Evolutionary conservation across 164 flowering plant genomes (phyloP), one percentile per base, ranked within the genome.

Genomic region (Santalum album): DNA sequence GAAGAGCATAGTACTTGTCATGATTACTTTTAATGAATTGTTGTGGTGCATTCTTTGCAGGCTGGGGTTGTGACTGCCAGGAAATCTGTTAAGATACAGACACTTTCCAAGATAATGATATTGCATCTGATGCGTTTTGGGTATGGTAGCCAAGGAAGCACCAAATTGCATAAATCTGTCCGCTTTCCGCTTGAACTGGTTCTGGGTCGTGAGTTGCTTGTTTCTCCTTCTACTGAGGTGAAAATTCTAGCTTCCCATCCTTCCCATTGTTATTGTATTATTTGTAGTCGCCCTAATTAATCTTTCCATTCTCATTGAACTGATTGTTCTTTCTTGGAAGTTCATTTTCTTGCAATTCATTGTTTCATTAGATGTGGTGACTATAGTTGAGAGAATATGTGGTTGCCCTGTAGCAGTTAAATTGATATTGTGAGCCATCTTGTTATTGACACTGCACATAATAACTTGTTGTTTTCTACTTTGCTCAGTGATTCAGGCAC

Each of bases 51-150:
- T 40, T 49, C 16, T 18, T 49, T 62, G 53, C 77, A 82, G 91
- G 78, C 72, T 58, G 82, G 78, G 29, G 71, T 86, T 11, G 99
- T 87, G 57, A 69, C 72, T 69, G 99, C 99, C 23, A 87, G 78
- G 62, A 94, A 90, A 62, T 79, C 90, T 34, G 64, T 86, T 7
- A 73, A 82, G 72, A 87, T 94, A 61, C 85, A 83, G 58, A 66
- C 65, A n/a, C 88, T 82, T 46, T 77, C 99, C 50, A 79, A 81
- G 78, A 74, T 94, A 51, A 70, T 94, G 99, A 82, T 94, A 59
- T 56, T 94, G 75, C 99, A 94, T 67, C 67, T 94, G 59, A 94
- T 78, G 96, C 88, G 99, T n/a, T 94, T 94, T 67, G 58, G 86
- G 58, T 94, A 85, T 74, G 95, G 92, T 62, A 79, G 73, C 71